Evolutionary conservation across 2,329 filamentous ascomycete genomes (phyloP).

Genomic region (Colletotrichum sp.): DNA sequence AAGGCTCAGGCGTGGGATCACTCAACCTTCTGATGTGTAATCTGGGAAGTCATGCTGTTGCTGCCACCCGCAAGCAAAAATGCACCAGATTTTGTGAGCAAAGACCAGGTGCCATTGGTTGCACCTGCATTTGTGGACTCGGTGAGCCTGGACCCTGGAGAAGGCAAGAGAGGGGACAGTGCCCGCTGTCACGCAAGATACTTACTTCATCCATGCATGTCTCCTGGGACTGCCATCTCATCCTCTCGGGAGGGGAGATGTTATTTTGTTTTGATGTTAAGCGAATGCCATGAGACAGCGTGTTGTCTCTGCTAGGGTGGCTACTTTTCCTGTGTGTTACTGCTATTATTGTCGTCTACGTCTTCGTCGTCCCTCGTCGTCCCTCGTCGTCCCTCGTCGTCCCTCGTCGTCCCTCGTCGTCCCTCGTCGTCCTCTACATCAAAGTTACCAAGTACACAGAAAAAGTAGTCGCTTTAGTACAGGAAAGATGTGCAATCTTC

Average conservation of each 20-base stretch:
- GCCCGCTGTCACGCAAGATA: not conserved
- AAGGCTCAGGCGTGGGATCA: not conserved
- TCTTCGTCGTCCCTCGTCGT: no score
- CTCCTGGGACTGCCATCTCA: not conserved
- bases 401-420: no score
- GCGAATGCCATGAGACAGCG: not conserved
- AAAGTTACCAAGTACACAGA: not conserved
- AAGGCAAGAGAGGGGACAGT: not conserved
- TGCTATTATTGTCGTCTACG: not conserved
- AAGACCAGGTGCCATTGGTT: slow-evolving; percentile 9
- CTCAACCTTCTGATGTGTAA: slow-evolving; percentile 1
- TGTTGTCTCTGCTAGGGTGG: fast-evolving
- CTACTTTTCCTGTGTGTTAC: not conserved
- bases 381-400: no score
- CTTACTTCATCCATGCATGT: not conserved
- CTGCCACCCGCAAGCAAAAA: slow-evolving; percentile 11
- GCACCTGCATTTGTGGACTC: not conserved
- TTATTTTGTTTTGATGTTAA: not conserved
- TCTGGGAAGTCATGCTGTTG: slow-evolving; percentile 15
- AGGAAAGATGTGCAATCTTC: no score
- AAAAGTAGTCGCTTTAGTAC: not conserved
- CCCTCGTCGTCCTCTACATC: not conserved
- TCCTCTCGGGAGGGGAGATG: not conserved
- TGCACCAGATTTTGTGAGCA: slow-evolving; percentile 16
- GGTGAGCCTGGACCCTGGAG: slow-evolving; percentile 13